Conservation (phyloP, 352 stramenopile species). For the Plasmopara viticola region DNA sequence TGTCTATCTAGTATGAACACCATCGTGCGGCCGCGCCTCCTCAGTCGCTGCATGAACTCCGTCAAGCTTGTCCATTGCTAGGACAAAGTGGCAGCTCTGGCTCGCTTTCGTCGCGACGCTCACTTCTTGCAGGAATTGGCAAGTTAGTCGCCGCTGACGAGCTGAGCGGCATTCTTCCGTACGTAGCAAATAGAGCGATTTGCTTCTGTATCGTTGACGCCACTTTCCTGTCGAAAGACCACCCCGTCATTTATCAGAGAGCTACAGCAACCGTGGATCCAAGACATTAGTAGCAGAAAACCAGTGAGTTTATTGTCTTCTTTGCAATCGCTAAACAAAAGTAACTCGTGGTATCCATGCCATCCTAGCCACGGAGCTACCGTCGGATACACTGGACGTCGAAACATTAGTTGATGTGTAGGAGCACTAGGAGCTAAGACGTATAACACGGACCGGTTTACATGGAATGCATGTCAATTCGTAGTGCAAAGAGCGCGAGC, state of each 20-base stretch:
- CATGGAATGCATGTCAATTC: slow-evolving; percentile 77
- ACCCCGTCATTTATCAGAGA: slow-evolving; percentile 41
- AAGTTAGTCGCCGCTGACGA: slow-evolving; percentile 63
- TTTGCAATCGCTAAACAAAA: neutral
- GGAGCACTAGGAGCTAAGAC: slow-evolving; percentile 5
- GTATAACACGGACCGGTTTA: slow-evolving; percentile 15
- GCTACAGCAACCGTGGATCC: slow-evolving; percentile 42
- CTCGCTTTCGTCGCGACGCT: slow-evolving; percentile 41
- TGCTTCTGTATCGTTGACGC: neutral
- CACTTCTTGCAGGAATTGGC: slow-evolving; percentile 67
- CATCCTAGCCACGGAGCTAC: slow-evolving; percentile 27
- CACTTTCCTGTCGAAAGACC: slow-evolving; percentile 18
- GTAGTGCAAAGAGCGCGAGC: slow-evolving; percentile 49
- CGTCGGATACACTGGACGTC: slow-evolving; percentile 40
- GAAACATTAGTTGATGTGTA: slow-evolving; percentile 16
- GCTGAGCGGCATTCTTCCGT: slow-evolving; percentile 32
- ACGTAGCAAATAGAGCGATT: slow-evolving; percentile 6
- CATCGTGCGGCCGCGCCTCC: neutral
- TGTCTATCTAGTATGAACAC: slow-evolving; percentile 20
- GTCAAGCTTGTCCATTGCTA: slow-evolving; percentile 12
- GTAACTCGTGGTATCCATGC: neutral
- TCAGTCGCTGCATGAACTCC: slow-evolving; percentile 9
- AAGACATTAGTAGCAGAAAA: slow-evolving; percentile 67
- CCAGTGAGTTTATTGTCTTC: slow-evolving; percentile 38
- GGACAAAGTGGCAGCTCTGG: slow-evolving; percentile 23